These are phyloP conservation scores for Solanum etuberosum DNA, from an alignment of 257 asterid genomes.

Conservation along the genomic window DNA sequence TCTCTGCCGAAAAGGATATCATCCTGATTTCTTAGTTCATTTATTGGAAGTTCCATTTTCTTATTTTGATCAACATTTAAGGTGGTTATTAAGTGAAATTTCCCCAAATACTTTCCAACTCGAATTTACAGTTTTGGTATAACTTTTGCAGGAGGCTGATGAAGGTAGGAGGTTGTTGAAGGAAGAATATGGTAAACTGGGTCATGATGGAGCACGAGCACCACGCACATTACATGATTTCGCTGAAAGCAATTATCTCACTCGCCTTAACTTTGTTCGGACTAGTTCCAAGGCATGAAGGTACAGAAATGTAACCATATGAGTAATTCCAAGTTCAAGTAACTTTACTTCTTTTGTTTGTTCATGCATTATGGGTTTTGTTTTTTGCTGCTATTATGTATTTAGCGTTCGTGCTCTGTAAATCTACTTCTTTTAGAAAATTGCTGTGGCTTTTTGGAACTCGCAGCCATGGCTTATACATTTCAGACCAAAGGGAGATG, in stretches of 20 bases:
- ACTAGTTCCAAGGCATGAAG: constrained; percentile 13
- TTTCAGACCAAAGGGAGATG: neutral
- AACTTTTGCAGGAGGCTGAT: constrained; percentile 53
- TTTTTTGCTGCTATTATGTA: neutral
- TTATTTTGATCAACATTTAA: neutral
- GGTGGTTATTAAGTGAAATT: neutral
- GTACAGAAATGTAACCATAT: neutral
- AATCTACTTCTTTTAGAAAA: neutral
- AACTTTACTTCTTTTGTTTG: neutral
- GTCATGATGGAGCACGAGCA: constrained; percentile 42
- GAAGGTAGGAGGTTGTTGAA: constrained; percentile 48
- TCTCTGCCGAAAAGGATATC: neutral
- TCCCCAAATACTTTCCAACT: neutral
- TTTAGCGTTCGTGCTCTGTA: neutral
- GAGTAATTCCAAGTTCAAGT: neutral
- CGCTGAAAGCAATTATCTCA: constrained; percentile 85
- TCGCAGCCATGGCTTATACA: neutral
- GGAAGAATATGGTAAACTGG: constrained; percentile 43
- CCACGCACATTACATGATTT: constrained; percentile 80
- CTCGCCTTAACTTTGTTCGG: constrained; percentile 69
- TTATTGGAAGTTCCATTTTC: neutral
- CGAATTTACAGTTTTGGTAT: neutral
- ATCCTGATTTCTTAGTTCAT: neutral
- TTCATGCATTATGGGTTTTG: neutral
- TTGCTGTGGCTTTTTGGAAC: neutral